Percentiles rank a stretch among this genome's conserved stretches.
Evolutionary conservation across 106 monocot species (phyloP).

Genomic region (Dendrobium huoshanense): DNA sequence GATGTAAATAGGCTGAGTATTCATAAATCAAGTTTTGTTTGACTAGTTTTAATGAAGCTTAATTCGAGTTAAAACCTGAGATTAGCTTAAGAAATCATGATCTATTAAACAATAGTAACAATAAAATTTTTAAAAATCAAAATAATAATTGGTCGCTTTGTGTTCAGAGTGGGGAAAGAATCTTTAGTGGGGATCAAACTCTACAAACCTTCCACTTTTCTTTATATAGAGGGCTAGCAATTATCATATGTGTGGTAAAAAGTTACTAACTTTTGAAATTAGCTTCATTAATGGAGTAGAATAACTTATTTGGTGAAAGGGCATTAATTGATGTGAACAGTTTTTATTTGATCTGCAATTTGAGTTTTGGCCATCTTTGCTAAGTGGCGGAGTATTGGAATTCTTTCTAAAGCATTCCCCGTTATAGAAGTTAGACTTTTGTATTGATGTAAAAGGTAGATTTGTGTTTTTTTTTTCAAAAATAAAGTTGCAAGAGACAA

Average conservation of each 20-base stretch:
- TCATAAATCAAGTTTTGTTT: not conserved
- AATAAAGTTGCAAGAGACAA: not conserved
- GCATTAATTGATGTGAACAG: not conserved
- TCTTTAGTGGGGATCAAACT: too few relatives aligned
- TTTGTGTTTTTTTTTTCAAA: not conserved
- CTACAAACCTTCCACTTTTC: too few relatives aligned
- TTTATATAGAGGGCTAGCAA: not conserved
- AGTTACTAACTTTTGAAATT: not conserved
- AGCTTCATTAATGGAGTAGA: not conserved
- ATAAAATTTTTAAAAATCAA: too few relatives aligned
- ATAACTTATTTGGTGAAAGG: not conserved
- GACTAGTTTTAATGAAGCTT: not conserved
- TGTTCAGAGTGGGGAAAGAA: too few relatives aligned
- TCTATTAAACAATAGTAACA: too few relatives aligned
- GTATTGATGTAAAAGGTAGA: constrained; percentile 2
- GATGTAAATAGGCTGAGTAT: not conserved
- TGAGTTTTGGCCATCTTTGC: not conserved
- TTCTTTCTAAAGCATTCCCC: not conserved
- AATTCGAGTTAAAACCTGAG: not conserved
- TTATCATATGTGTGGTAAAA: not conserved
- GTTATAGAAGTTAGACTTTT: constrained; percentile 1
- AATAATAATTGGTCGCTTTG: too few relatives aligned
- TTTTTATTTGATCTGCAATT: constrained; percentile 2
- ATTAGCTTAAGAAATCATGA: not conserved
- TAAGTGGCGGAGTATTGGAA: not conserved